A percentile compares a stretch with the other conserved stretches of the same genome.
These are phyloP conservation scores for Apiospora marii DNA, from an alignment of 2,329 filamentous ascomycete genomes.

Conservation along the genomic window DNA sequence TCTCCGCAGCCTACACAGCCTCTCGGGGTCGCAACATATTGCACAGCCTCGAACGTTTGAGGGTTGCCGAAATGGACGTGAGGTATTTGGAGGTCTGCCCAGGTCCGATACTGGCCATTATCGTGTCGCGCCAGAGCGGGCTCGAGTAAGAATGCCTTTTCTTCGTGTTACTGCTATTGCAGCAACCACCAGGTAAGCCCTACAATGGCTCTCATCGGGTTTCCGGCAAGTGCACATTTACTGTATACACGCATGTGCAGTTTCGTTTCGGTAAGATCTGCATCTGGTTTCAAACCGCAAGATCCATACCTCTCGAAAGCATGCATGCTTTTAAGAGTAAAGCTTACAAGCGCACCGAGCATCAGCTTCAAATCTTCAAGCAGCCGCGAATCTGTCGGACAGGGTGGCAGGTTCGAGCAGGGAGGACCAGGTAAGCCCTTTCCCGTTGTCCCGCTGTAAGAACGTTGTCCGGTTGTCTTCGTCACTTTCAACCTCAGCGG, in stretches of 20 bases:
- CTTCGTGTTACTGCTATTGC: not conserved
- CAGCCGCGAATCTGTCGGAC: not conserved
- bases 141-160: not conserved
- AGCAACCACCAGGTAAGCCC: not conserved
- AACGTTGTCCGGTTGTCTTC: not conserved
- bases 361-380: not conserved
- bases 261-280: slow-evolving; percentile 17
- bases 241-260: not conserved
- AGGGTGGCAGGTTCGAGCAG: not conserved
- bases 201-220: not conserved
- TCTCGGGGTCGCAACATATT: not conserved
- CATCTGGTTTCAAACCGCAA: slow-evolving; percentile 1
- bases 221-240: not conserved
- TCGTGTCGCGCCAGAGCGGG: not conserved
- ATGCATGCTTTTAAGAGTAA: not conserved
- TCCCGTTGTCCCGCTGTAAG: not conserved
- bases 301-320: not conserved
- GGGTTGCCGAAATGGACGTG: not conserved
- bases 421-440: not conserved
- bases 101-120: not conserved
- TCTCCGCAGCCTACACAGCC: slow-evolving; percentile 14
- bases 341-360: not conserved
- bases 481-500: not conserved
- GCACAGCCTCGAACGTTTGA: slow-evolving; percentile 8
- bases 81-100: not conserved